A percentile compares a stretch with the other conserved stretches of the same genome.
phyloP scores from a whole-genome alignment of 345 rosid genomes.

The Hirschfeldia incana region DNA sequence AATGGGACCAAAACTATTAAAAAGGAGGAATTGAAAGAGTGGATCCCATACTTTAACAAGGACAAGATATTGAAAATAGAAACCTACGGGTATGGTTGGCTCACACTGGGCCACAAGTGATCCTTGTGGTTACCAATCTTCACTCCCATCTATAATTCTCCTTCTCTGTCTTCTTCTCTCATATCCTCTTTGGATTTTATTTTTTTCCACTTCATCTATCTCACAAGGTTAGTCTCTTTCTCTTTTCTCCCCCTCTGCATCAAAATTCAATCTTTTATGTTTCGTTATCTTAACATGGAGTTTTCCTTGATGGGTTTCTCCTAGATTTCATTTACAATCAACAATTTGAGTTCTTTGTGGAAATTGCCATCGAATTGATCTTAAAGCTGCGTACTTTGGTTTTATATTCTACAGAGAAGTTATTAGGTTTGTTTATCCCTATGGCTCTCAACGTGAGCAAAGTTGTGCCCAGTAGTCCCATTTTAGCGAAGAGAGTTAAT shows the following conservation, averaged over 20 bases:
- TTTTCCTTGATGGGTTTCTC: conserved; percentile 17
- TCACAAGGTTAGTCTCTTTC: conserved; percentile 27
- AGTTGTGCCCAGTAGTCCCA: conserved; percentile 50
- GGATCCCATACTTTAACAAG: background rate
- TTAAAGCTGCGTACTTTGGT: conserved; percentile 1
- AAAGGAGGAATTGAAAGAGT: background rate
- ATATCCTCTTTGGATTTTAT: background rate
- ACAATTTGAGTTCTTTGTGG: conserved; percentile 4
- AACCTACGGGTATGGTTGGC: conserved; percentile 31
- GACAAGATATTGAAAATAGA: conserved; percentile 15
- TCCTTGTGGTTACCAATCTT: conserved; percentile 35
- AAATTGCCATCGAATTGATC: conserved; percentile 9
- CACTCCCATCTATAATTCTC: conserved; percentile 9
- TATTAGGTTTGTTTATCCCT: conserved; percentile 34
- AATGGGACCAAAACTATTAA: background rate
- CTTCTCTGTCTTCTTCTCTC: conserved; percentile 22
- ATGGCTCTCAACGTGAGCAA: conserved; percentile 51
- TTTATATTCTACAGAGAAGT: conserved; percentile 25
- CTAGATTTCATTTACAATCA: background rate
- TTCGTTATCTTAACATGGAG: background rate
- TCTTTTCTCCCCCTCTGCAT: background rate
- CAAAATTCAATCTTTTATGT: conserved; percentile 2
- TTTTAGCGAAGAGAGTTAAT: conserved; percentile 40
- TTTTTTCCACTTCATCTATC: background rate
- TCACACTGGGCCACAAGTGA: conserved; percentile 40